Evolutionary conservation across 2,329 filamentous ascomycete genomes (phyloP), one percentile per base, ranked within the genome.

Genomic region (Furcasterigmium furcatum): DNA sequence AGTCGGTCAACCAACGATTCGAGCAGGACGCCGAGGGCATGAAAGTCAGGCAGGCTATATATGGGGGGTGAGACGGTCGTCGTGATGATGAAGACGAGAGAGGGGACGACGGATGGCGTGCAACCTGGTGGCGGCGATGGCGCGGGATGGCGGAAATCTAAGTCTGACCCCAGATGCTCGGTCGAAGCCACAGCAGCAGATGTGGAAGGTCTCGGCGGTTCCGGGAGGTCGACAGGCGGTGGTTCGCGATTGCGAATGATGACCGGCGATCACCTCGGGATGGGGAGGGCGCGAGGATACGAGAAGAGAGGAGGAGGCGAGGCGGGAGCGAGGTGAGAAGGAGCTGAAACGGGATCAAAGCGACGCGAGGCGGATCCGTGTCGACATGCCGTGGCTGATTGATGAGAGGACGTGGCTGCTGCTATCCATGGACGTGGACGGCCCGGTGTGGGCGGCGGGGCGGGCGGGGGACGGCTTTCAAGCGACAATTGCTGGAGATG

Each of bases 1-100:
- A 34, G n/a, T 13, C 8, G n/a, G 10, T 29, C 47, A 36, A 42
- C 44, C 42, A 45, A 41, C 38, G 7, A 48, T 43, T 30, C 22
- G 20, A n/a, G n/a, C n/a, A 27, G 21, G 32, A 6, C 24, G 44
- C 36, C 41, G 38, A 43, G 42, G 44, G n/a, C 9, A 48, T 43
- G 36, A 39, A 27, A 38, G 45, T 39, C 43, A 39, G 22, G 14
- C n/a, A 14, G 30, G 30, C 30, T n/a, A n/a, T 13, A 9, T 16
- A 13, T 6, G 10, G 14, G 30, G 5, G 12, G n/a, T 16, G 30
- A 5, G 30, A 34, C n/a, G 30, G 8, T 5, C 10, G 30, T 16
- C 8, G 30, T 16, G 12, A 27, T 7, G 12, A 7, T 27, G 24
- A 27, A 27, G n/a, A n/a, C n/a, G n/a, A n/a, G n/a, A n/a, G n/a